Percentiles rank a stretch among this genome's conserved stretches.
Conservation (phyloP, 306 rosid genomes). For the Oxytropis ochrocephala region DNA sequence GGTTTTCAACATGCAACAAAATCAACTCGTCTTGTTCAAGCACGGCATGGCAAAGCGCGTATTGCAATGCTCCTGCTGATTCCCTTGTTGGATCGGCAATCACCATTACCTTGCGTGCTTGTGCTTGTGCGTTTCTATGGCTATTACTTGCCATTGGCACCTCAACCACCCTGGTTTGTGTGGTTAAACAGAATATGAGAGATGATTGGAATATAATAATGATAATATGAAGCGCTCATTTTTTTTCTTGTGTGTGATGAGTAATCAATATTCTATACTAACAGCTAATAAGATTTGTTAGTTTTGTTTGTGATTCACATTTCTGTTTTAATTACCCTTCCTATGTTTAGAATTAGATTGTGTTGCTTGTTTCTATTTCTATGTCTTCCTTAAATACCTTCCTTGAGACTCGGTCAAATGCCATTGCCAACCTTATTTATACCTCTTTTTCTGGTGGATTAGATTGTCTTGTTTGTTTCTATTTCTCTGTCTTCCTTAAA, state of each 20-base stretch:
- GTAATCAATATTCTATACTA: not conserved
- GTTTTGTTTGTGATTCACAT: slow-evolving; percentile 23
- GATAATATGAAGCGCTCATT: slow-evolving; percentile 31
- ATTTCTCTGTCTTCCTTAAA: no score
- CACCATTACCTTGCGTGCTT: slow-evolving; percentile 51
- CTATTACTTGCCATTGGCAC: slow-evolving; percentile 28
- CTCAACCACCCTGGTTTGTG: not conserved
- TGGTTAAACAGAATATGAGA: not conserved
- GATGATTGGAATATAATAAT: not conserved
- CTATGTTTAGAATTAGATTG: slow-evolving; percentile 23
- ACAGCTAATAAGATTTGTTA: slow-evolving; percentile 30
- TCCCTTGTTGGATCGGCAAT: slow-evolving; percentile 71
- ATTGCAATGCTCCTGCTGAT: slow-evolving; percentile 64
- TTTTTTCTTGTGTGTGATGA: slow-evolving; percentile 16
- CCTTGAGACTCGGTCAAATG: slow-evolving; percentile 48
- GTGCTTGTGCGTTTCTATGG: not conserved
- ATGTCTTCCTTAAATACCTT: not conserved
- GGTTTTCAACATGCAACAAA: slow-evolving; percentile 52
- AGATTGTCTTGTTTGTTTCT: no score
- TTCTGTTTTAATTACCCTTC: not conserved
- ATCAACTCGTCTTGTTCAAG: slow-evolving; percentile 66
- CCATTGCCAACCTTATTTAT: no score
- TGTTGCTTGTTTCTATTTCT: not conserved
- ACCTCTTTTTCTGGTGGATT: no score
- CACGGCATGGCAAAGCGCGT: slow-evolving; percentile 53